Evolutionary conservation across 2,329 filamentous ascomycete species (phyloP), one percentile per base, ranked within the genome.

Genomic region (Phyllosticta citriasiana): DNA sequence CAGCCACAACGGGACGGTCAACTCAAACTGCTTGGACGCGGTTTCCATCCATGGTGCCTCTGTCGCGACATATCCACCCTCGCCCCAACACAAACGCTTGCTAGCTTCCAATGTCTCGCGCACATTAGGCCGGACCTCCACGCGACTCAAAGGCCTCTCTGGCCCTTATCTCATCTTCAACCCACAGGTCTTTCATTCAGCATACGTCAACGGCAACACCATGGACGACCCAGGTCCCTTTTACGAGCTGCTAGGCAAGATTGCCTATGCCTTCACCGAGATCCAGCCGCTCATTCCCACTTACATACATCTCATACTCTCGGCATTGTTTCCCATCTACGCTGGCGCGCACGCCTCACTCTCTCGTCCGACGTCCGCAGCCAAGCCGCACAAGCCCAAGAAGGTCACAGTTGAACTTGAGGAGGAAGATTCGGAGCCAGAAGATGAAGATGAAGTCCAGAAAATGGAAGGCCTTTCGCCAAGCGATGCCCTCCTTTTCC

Each of bases 341-440:
- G 81, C 90, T 4, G 89, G 89, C 55, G 85, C 91, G 8, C 89
- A 96, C 73, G 89, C 88, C n/a, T 88, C 92, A 1, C 82, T 97
- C 22, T 86, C 88, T 14, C 84, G 91, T 19, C 93, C 93, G 0
- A 85, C 88, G 0, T 96, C 92, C 1, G 92, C 93, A 0, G 86
- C 80, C 10, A 82, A 82, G 67, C 81, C 84, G 1, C 70, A 78
- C 12, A 84, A 83, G 40, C 77, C 77, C 60, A 76, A 76, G 57
- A 73, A 75, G 66, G 67, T 70, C 8, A 64, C 65, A 33, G 59
- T 65, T 6, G 75, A 76, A 5, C 16, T n/a, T n/a, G 78, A 76
- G 4, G 71, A 80, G n/a, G 74, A 77, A 2, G 71, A 69, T 52
- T 70, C 74, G 1, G 74, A 79, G 0, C 78, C 82, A 9, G 80